These are phyloP conservation scores for Brassica nigra DNA, from an alignment of 345 rosid species.

Conservation along the genomic window DNA sequence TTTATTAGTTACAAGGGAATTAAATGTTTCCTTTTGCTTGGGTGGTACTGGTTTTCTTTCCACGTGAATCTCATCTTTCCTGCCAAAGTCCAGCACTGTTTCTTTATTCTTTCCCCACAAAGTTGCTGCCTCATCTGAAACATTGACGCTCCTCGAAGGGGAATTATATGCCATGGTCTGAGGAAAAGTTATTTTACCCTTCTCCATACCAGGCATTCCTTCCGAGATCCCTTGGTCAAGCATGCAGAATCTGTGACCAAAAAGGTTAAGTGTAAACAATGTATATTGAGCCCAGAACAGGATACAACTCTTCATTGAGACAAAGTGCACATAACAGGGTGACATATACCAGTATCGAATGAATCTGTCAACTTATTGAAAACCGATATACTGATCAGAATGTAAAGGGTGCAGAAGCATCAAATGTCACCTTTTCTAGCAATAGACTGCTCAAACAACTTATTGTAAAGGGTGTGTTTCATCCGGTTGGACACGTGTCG, in stretches of 20 bases:
- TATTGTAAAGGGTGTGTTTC: no score
- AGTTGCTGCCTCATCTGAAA: conserved; percentile 40
- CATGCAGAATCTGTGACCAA: conserved; percentile 50
- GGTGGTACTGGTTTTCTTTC: conserved; percentile 39
- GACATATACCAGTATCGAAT: conserved; percentile 40
- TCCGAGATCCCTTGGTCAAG: conserved; percentile 52
- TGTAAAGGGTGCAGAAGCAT: conserved; percentile 17
- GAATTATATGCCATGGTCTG: conserved; percentile 43
- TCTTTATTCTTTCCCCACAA: conserved; percentile 44
- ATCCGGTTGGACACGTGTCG: no score
- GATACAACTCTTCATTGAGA: conserved; percentile 83
- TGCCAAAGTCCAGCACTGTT: conserved; percentile 33
- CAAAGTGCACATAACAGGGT: conserved; percentile 65
- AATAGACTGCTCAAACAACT: conserved; percentile 71
- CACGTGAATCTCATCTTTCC: conserved; percentile 40
- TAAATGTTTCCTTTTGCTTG: conserved; percentile 41
- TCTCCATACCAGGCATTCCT: conserved; percentile 43
- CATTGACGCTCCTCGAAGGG: conserved; percentile 35
- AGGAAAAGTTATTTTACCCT: conserved; percentile 38
- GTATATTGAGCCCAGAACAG: conserved; percentile 58
- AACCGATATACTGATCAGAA: conserved; percentile 26
- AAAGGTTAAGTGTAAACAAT: conserved; percentile 15
- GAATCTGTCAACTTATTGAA: conserved; percentile 25
- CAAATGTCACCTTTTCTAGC: conserved; percentile 69
- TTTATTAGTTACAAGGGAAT: conserved; percentile 39